Conservation (phyloP, 2,329 filamentous ascomycete species). For the Verticillium nubilum region DNA sequence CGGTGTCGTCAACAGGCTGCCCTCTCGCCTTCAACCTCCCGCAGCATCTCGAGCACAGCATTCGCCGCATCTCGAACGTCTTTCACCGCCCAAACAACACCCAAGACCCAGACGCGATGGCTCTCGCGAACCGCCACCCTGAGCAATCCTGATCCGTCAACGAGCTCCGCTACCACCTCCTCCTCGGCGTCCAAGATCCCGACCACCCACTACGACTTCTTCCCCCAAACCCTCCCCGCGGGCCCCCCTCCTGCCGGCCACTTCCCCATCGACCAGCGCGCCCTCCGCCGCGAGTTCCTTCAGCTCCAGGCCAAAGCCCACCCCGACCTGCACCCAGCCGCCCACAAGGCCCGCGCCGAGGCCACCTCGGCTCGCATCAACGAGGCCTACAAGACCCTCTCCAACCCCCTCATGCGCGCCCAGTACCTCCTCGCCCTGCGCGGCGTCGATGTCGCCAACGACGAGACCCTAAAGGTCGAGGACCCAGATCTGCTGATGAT, state of each 20-base stretch:
- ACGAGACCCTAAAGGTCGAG: slow-evolving; percentile 68
- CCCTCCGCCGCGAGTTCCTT: slow-evolving; percentile 80
- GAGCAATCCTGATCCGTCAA: slow-evolving; percentile 2
- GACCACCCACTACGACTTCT: slow-evolving; percentile 77
- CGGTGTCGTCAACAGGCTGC: slow-evolving; percentile 24
- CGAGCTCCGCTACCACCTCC: background rate
- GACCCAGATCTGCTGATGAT: slow-evolving; percentile 66
- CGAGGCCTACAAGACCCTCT: slow-evolving; percentile 82
- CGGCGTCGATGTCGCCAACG: slow-evolving; percentile 71
- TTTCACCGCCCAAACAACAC: background rate
- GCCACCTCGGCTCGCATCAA: slow-evolving; percentile 80
- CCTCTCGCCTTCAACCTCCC: slow-evolving; percentile 12
- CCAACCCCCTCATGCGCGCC: slow-evolving; percentile 73
- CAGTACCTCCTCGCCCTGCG: slow-evolving; percentile 77
- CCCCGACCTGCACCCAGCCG: slow-evolving; percentile 59
- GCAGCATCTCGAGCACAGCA: background rate
- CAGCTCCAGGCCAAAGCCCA: slow-evolving; percentile 73
- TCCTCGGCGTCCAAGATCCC: slow-evolving; percentile 8
- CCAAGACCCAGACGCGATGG: slow-evolving; percentile 5
- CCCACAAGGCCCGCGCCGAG: slow-evolving; percentile 60
- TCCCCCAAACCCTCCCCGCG: slow-evolving; percentile 68
- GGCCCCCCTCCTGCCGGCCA: slow-evolving; percentile 74
- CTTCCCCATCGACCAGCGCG: slow-evolving; percentile 67
- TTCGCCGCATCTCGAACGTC: background rate
- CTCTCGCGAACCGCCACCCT: slow-evolving; percentile 3